phyloP scores from a whole-genome alignment of 164 flowering plant genomes.

The Euptelea pleiosperma region DNA sequence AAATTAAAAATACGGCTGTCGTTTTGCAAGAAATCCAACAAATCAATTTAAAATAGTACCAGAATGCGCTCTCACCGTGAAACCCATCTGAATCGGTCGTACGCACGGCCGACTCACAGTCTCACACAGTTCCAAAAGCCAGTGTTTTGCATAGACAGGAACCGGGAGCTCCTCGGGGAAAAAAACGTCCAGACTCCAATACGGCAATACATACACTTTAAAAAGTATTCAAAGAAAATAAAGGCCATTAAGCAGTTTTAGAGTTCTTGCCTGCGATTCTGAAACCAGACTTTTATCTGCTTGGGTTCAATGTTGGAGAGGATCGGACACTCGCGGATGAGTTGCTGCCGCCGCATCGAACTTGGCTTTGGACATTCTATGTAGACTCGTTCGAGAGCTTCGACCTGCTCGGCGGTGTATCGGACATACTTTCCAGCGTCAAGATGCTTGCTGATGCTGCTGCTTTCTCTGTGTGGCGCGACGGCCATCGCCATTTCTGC shows the following conservation, averaged over 20 bases:
- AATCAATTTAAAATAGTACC: no score
- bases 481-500: conserved; percentile 74
- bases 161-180: no score
- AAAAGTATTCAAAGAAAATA: no score
- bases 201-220: no score
- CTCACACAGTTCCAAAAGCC: no score
- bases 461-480: conserved; percentile 56
- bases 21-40: no score
- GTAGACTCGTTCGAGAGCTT: conserved; percentile 68
- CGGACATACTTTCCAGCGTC: conserved; percentile 69
- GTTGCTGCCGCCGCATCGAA: conserved; percentile 65
- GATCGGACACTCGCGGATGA: conserved; percentile 69
- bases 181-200: no score
- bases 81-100: no score
- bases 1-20: no score
- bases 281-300: conserved; percentile 90
- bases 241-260: no score
- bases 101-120: no score
- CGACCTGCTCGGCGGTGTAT: conserved; percentile 75
- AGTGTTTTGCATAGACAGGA: not conserved
- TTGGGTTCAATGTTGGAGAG: conserved; percentile 71
- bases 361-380: conserved; percentile 76
- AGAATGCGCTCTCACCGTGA: no score
- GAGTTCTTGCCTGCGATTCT: conserved; percentile 68
- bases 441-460: conserved; percentile 39